Percentiles rank a stretch among this genome's conserved stretches.
These are phyloP conservation scores for Diddensiella caesifluorescens DNA, from an alignment of 805 yeast genomes.

Conservation along the genomic window DNA sequence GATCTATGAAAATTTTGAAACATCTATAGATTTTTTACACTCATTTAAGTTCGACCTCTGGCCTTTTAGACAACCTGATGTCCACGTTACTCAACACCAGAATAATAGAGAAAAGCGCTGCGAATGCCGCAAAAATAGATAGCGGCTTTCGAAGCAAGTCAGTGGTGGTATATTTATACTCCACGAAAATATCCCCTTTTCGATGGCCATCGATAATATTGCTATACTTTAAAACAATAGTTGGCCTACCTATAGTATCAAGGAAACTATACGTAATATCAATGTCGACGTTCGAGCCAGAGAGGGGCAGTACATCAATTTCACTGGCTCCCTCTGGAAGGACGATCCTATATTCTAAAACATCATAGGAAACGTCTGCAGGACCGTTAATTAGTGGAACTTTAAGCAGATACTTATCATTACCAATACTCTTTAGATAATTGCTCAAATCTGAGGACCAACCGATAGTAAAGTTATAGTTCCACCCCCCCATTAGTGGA, in stretches of 20 bases:
- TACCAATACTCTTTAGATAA: conserved; percentile 44
- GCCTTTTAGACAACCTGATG: conserved; percentile 29
- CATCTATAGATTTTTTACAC: background rate
- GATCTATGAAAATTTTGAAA: conserved; percentile 38
- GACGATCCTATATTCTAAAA: conserved; percentile 54
- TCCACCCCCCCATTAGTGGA: conserved; percentile 97
- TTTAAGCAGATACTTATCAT: conserved; percentile 50
- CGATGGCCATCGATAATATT: conserved; percentile 68
- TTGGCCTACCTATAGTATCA: conserved; percentile 76
- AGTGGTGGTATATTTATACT: conserved; percentile 53
- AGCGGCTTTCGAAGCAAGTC: conserved; percentile 61
- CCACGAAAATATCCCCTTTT: conserved; percentile 49
- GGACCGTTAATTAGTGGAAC: conserved; percentile 76
- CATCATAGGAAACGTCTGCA: conserved; percentile 59
- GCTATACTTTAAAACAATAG: conserved; percentile 52
- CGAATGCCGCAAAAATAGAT: conserved; percentile 55
- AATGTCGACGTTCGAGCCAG: conserved; percentile 22
- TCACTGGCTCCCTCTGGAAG: conserved; percentile 82
- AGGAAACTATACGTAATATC: conserved; percentile 40
- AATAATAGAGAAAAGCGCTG: conserved; percentile 55
- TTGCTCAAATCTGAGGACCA: conserved; percentile 64
- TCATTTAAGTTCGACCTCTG: conserved; percentile 4
- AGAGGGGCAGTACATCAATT: conserved; percentile 53
- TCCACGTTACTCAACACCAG: conserved; percentile 45
- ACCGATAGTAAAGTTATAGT: conserved; percentile 92